A percentile compares a stretch with the other conserved stretches of the same genome.
phyloP scores from a whole-genome alignment of 768 basidiomycete genomes.

The Boletellus emodensis region DNA sequence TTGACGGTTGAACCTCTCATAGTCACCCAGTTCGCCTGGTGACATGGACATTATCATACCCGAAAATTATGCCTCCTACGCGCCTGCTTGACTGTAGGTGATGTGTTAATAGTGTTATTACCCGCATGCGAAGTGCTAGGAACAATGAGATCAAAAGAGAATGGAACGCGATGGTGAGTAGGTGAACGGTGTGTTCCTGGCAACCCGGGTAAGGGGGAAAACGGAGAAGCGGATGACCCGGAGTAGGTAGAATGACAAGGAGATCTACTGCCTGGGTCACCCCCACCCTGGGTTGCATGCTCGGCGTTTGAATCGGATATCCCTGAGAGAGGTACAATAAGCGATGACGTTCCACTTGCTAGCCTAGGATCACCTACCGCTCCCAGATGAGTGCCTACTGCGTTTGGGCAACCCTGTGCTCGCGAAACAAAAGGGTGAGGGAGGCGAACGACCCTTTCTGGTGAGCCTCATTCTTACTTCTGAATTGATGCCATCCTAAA shows the following conservation, averaged over 20 bases:
- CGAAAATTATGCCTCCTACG: neutral
- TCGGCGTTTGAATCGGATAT: neutral
- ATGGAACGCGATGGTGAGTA: neutral
- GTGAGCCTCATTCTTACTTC: constrained; percentile 1
- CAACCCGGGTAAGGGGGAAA: neutral
- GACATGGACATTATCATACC: neutral
- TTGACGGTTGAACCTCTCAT: neutral
- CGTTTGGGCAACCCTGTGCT: neutral
- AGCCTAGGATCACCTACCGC: neutral
- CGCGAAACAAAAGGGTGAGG: neutral
- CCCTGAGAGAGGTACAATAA: neutral
- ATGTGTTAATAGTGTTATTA: too few relatives aligned
- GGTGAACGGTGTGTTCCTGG: neutral
- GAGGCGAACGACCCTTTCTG: neutral
- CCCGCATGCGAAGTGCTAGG: neutral
- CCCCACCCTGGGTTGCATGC: neutral
- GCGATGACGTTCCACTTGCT: neutral
- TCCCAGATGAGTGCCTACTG: neutral
- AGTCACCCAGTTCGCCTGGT: constrained; percentile 1
- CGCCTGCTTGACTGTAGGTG: neutral
- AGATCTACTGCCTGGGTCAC: neutral
- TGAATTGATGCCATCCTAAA: constrained; percentile 1
- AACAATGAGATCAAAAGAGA: neutral
- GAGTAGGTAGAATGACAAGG: neutral
- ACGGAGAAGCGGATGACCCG: constrained; percentile 3